Conservation (phyloP, 108 stramenopile species). For the Asterionellopsis glacialis region DNA sequence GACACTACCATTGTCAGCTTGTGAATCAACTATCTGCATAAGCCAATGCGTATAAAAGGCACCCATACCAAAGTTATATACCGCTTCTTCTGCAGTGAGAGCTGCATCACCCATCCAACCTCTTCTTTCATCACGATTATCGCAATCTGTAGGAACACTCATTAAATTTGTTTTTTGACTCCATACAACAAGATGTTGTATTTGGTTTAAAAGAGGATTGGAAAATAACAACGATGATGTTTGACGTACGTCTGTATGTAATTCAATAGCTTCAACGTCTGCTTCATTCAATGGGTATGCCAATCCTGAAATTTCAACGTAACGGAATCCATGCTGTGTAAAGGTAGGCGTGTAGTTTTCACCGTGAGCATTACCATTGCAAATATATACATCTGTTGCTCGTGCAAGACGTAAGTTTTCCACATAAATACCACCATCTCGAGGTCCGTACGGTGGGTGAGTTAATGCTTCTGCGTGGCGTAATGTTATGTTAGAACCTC, state of each 20-base stretch:
- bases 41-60: constrained; percentile 21
- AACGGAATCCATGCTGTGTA: constrained; percentile 29
- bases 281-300: constrained; percentile 8
- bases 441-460: constrained; percentile 18
- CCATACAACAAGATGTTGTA: constrained; percentile 21
- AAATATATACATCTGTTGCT: constrained; percentile 22
- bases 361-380: constrained; percentile 10
- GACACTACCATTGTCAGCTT: constrained; percentile 12
- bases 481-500: constrained; percentile 11
- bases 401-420: constrained; percentile 19
- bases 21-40: constrained; percentile 20
- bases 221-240: constrained; percentile 15
- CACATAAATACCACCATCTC: constrained; percentile 14
- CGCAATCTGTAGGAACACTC: constrained; percentile 27
- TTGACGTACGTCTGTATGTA: constrained; percentile 18
- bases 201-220: constrained; percentile 20
- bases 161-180: constrained; percentile 22
- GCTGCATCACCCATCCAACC: constrained; percentile 31
- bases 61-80: constrained; percentile 22
- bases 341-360: constrained; percentile 19
- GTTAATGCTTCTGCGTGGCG: constrained; percentile 25
- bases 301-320: constrained; percentile 22
- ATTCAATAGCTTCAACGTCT: constrained; percentile 20
- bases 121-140: constrained; percentile 21
- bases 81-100: constrained; percentile 21